Conservation (phyloP, 768 basidiomycete genomes). For the Phanerodontia chrysosporium region DNA sequence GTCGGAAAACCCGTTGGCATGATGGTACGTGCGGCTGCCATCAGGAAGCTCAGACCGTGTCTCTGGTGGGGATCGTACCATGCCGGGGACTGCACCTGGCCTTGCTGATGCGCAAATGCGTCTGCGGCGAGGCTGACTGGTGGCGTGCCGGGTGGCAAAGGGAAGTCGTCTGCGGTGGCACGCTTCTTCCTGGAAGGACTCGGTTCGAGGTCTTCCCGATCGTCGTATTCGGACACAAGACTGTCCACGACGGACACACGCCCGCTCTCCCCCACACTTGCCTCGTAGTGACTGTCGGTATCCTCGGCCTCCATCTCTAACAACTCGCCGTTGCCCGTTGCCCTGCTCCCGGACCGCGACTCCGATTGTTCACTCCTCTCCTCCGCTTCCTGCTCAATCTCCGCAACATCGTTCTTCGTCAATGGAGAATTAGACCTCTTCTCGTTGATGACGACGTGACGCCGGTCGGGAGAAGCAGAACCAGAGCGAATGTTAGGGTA, state of each 20-base stretch:
- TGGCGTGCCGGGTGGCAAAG: conserved; percentile 38
- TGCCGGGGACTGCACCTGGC: neutral
- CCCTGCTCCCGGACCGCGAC: neutral
- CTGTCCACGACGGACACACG: conserved; percentile 16
- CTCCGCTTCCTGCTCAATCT: conserved; percentile 10
- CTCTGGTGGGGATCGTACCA: neutral
- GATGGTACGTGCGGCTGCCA: neutral
- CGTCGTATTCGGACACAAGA: conserved; percentile 15
- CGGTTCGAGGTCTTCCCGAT: conserved; percentile 1
- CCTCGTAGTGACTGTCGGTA: conserved; percentile 32
- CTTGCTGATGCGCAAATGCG: conserved; percentile 1
- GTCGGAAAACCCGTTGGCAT: neutral
- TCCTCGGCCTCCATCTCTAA: conserved; percentile 58
- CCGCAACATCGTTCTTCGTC: conserved; percentile 4
- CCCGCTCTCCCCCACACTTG: conserved; percentile 10
- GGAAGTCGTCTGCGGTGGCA: conserved; percentile 49
- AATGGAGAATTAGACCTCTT: conserved; percentile 14
- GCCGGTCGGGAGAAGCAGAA: conserved; percentile 7
- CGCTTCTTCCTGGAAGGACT: conserved; percentile 22
- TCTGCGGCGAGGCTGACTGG: conserved; percentile 9
- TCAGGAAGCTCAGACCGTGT: neutral
- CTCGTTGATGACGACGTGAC: neutral
- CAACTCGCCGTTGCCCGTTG: conserved; percentile 46
- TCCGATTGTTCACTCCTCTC: conserved; percentile 11
- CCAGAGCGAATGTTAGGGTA: neutral